Base-by-base conservation (phyloP, 2,329 filamentous ascomycete species). In the Fusarium austroafricanum region DNA sequence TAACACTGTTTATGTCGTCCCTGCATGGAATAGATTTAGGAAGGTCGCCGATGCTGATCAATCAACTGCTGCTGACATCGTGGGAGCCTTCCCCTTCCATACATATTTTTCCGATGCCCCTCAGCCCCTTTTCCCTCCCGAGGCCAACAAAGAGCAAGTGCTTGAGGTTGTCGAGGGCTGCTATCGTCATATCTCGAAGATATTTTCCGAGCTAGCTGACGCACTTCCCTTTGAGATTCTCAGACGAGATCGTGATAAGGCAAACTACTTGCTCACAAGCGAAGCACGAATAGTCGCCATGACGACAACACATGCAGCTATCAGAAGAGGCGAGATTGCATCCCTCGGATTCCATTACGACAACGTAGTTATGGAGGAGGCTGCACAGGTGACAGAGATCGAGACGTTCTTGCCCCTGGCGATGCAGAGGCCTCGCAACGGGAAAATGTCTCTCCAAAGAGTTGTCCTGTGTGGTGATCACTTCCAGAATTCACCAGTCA, bases 281-380 rank as follows among this genome's bases (percentile, higher is more conserved):
- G 95, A 98, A 79, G 96, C 96, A n/a, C 90, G 96, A 35, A 96
- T 99, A 66, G 91, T 99, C 68, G 96, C 96, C 59, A 99, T 99
- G 96, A 99, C 96, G 18, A 96, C 94, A 6, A 99, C 96, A 0
- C 96, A 99, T 78, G 96, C 96, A 6, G 96, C 96, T 2, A 99
- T 99, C 86, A 89, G 94, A 64, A 86, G 95, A 66, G 89, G 93
- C 67, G 95, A 98, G 74, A 98, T 99, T 72, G 91, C 93, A 1
- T 86, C 88, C 17, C 86, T 98, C n/a, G 94, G 94, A 17, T 99
- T 99, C 80, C 93, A 93, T 71, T 99, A 99, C 74, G 94, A 98
- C 82, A 99, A 97, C 68, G 92, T 99, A 14, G 86, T 99, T 53
- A 97, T 99, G 92, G 96, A 99, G 82, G 96, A 99, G 84, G 95